Evolutionary conservation across 2,329 filamentous ascomycete species (phyloP), one percentile per base, ranked within the genome.

Genomic region (Penicillium sp.): DNA sequence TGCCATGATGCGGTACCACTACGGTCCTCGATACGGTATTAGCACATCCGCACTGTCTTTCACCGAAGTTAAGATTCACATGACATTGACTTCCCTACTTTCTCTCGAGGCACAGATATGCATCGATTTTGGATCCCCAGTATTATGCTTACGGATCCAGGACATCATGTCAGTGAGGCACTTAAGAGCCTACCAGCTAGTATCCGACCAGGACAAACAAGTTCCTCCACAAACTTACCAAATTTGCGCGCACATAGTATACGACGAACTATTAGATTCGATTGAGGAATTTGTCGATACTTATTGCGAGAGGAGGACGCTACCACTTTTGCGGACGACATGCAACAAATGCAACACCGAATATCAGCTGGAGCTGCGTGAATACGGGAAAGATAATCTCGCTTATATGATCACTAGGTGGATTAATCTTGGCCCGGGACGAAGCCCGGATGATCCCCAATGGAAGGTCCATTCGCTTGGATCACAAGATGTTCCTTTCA

Each of bases 51-150:
- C 41, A 50, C 41, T 51, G 25, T 57, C n/a, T n/a, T 47, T 49
- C 48, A 59, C 53, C 39, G 81, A 84, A 62, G 81, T 61, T 12
- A 25, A 8, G 21, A 1, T 41, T 1, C n/a, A 41, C 23, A 41
- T 13, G 9, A 27, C 42, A 10, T 23, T n/a, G 38, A 39, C 29
- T 33, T 3, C 36, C 19, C 10, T 55, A n/a, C n/a, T 13, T 62
- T 13, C 60, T 58, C 31, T 62, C 47, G 55, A 62, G 6, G 33
- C 60, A 35, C 27, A 49, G 12, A 54, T 62, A 54, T 61, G 53
- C n/a, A 13, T 43, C 5, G 21, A 52, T 5, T 17, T 4, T 1
- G 6, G 12, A 42, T 54, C 43, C 5, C 54, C 44, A 17, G 57
- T 50, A 3, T 23, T 55, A 38, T 38, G 52, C 54, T 17, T 61